Evolutionary conservation across 2,329 filamentous ascomycete genomes (phyloP).

Genomic region (Chaetothyriales sp.): DNA sequence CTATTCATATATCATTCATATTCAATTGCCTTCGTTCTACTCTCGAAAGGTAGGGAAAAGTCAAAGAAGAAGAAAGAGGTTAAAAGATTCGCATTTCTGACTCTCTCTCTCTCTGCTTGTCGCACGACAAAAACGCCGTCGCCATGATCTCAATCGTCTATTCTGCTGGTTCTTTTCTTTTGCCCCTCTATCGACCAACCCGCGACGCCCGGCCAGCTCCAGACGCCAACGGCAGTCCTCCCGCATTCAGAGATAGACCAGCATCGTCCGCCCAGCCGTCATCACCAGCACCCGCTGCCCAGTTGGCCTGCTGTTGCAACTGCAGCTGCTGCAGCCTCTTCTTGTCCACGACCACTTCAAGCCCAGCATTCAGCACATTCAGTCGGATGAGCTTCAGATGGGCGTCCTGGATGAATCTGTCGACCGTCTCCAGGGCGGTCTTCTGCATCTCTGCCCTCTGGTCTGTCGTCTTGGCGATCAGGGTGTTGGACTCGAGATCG

Average conservation of each 20-base stretch:
- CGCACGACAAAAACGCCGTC: not conserved
- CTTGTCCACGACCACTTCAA: conserved; percentile 45
- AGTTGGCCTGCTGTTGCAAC: not conserved
- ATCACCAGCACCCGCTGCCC: not conserved
- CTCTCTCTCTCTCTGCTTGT: not conserved
- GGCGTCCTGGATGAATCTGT: conserved; percentile 58
- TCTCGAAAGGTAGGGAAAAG: no score
- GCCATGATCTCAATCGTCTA: not conserved
- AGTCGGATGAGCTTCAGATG: conserved; percentile 63
- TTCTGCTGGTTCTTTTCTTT: not conserved
- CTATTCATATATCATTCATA: no score
- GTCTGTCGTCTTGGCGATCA: conserved; percentile 56
- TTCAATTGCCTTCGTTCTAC: no score
- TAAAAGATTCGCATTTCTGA: no score
- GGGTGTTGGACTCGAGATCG: conserved; percentile 66
- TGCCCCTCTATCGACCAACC: not conserved
- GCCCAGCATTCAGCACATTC: conserved; percentile 56
- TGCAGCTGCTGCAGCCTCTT: not conserved
- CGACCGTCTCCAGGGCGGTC: conserved; percentile 51
- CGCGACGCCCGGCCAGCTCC: not conserved
- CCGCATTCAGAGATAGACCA: not conserved
- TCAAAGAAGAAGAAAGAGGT: no score
- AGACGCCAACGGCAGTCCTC: not conserved
- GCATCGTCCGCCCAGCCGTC: not conserved
- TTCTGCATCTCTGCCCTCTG: conserved; percentile 55